phyloP scores from a whole-genome alignment of 345 rosid species.

The Rhizophora apiculata region DNA sequence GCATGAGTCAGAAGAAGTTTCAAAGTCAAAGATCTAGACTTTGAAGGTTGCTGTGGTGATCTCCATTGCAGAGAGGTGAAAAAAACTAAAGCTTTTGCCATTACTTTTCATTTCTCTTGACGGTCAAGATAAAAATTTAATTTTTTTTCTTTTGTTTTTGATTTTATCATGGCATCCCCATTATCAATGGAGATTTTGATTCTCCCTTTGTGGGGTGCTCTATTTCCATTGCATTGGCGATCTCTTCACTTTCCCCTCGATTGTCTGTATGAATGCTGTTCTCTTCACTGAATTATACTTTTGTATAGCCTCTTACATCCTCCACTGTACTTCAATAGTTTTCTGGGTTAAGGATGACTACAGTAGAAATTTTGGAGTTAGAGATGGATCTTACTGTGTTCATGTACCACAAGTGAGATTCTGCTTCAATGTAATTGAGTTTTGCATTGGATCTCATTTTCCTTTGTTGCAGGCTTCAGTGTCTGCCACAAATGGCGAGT shows the following conservation, averaged over 20 bases:
- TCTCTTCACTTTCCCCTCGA: slow-evolving; percentile 26
- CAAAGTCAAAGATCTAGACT: slow-evolving; percentile 45
- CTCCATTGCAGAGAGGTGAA: slow-evolving; percentile 31
- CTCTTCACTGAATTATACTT: background rate
- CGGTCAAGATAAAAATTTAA: too few species aligned
- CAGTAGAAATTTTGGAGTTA: background rate
- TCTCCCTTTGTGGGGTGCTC: slow-evolving; percentile 7
- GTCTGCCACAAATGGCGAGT: slow-evolving; percentile 46
- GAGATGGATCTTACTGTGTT: background rate
- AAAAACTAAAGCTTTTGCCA: slow-evolving; percentile 3
- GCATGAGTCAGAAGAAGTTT: slow-evolving; percentile 14
- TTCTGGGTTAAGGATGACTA: background rate
- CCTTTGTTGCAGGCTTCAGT: slow-evolving; percentile 32
- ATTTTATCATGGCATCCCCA: background rate
- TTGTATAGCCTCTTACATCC: background rate
- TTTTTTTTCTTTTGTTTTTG: background rate
- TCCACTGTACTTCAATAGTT: background rate
- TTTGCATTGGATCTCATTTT: slow-evolving; percentile 19
- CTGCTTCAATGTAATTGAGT: slow-evolving; percentile 12
- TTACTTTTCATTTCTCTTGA: background rate
- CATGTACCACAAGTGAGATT: slow-evolving; percentile 4
- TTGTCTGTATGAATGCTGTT: background rate
- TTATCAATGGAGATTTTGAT: background rate
- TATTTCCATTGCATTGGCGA: slow-evolving; percentile 13
- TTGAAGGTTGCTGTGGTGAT: slow-evolving; percentile 23